Evolutionary conservation across 73 alveolate genomes (phyloP).

Genomic region (Tetrahymena thermophila): DNA sequence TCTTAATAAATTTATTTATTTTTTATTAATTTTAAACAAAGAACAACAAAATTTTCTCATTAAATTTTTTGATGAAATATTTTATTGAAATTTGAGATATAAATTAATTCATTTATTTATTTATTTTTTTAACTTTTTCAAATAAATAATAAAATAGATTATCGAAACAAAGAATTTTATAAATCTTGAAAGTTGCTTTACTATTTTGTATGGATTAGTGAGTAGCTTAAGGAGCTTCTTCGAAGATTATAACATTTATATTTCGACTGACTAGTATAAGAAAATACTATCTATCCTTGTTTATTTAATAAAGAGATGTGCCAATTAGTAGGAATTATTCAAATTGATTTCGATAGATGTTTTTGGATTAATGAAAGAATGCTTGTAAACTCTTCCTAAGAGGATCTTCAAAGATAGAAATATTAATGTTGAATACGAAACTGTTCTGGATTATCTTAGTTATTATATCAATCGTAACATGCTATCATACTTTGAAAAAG

Average conservation of each 20-base stretch:
- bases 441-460: not conserved
- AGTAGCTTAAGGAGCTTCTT: not conserved
- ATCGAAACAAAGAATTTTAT: not conserved
- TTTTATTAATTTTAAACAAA: no score
- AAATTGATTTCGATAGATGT: not conserved
- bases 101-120: no score
- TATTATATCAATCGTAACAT: not conserved
- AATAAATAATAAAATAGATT: not conserved
- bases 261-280: not conserved
- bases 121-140: no score
- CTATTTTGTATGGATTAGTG: not conserved
- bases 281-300: not conserved
- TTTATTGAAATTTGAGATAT: no score
- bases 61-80: not conserved
- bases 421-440: not conserved
- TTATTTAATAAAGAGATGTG: not conserved
- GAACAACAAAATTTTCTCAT: no score
- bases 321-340: not conserved
- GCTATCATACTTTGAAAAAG: not conserved
- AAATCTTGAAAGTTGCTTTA: not conserved
- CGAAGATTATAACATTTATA: not conserved
- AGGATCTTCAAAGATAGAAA: not conserved
- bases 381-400: not conserved
- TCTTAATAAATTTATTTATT: no score
- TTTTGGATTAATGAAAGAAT: not conserved